Evolutionary conservation across 768 basidiomycete species (phyloP), one percentile per base, ranked within the genome.

Genomic region (Auriscalpium microsporum): DNA sequence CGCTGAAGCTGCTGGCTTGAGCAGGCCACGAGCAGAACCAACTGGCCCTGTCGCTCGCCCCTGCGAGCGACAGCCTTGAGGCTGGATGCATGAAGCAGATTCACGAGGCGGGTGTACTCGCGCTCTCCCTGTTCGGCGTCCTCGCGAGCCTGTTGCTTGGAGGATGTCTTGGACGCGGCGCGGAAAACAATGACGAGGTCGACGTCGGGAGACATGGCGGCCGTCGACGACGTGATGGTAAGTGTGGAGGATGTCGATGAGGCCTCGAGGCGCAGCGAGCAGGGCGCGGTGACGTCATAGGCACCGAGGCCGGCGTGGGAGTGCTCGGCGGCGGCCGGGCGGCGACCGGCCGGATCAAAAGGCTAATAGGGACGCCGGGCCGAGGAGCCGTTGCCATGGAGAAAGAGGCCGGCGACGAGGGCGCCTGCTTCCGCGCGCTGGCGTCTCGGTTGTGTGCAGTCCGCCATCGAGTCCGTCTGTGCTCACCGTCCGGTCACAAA

Each of bases 111-210:
- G 13, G 72, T 70, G 66, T 92, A 93, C 59, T 92, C 87, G 36
- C 76, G 74, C 63, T 84, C 79, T 3, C 87, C 82, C 60, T 82
- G 83, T 7, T 75, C 70, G 1, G 81, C 78, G 48, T 86, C 81
- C 60, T 84, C 77, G 34, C 79, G 75, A 10, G 78, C 77, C 56
- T 84, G 80, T 40, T 79, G 75, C 63, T 87, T 88, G 7, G 83
- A 80, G 19, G 81, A 63, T 1, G 73, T 73, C 8, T 72, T 70
- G 36, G 76, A 73, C 49, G 77, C 70, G 1, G 82, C 78, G 46
- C 79, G 78, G 64, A 91, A 90, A 45, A 86, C 73, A 57, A 92
- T 72, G 50, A 91, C 82, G 34, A 90, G 75, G 70, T 92, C 87
- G 48, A 87, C 82, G 54, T 82, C 75, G 13, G 80, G 83, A 8